Evolutionary conservation across 768 basidiomycete genomes (phyloP).

Genomic region (Mycena kentingensis): DNA sequence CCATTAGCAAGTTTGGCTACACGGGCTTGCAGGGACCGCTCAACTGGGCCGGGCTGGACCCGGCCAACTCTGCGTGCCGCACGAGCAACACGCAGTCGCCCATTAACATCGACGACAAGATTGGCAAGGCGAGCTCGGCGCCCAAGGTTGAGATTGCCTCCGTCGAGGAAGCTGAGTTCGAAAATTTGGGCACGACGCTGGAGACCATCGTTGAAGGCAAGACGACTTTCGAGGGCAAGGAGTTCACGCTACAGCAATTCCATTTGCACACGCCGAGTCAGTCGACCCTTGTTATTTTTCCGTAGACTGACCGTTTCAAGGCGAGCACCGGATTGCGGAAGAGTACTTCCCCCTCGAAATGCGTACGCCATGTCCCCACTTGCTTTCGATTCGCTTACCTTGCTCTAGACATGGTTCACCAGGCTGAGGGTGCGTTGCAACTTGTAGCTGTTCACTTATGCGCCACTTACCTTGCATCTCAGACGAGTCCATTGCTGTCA

Average conservation of each 20-base stretch:
- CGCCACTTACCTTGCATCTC: neutral
- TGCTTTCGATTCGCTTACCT: too few relatives aligned
- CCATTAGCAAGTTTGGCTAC: slow-evolving; percentile 21
- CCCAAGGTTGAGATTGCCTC: slow-evolving; percentile 12
- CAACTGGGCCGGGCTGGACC: slow-evolving; percentile 19
- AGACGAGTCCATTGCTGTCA: slow-evolving; percentile 21
- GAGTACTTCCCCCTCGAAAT: slow-evolving; percentile 25
- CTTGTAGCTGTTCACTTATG: neutral
- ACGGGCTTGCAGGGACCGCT: slow-evolving; percentile 16
- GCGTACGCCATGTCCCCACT: too few relatives aligned
- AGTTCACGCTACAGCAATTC: slow-evolving; percentile 21
- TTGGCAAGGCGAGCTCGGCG: slow-evolving; percentile 7
- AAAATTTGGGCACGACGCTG: slow-evolving; percentile 21
- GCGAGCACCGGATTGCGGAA: slow-evolving; percentile 22
- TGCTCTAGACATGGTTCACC: slow-evolving; percentile 24
- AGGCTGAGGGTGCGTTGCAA: slow-evolving; percentile 12
- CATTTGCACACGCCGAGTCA: slow-evolving; percentile 21
- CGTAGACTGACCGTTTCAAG: too few relatives aligned
- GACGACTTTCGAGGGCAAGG: slow-evolving; percentile 17
- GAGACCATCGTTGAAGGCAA: slow-evolving; percentile 17
- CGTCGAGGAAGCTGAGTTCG: slow-evolving; percentile 21
- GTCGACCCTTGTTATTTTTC: too few relatives aligned
- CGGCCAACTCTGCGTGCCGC: slow-evolving; percentile 19
- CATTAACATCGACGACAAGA: slow-evolving; percentile 15
- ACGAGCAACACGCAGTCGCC: slow-evolving; percentile 18